Evolutionary conservation across 2,329 filamentous ascomycete genomes (phyloP).

Genomic region (Arthrocladium fulminans): DNA sequence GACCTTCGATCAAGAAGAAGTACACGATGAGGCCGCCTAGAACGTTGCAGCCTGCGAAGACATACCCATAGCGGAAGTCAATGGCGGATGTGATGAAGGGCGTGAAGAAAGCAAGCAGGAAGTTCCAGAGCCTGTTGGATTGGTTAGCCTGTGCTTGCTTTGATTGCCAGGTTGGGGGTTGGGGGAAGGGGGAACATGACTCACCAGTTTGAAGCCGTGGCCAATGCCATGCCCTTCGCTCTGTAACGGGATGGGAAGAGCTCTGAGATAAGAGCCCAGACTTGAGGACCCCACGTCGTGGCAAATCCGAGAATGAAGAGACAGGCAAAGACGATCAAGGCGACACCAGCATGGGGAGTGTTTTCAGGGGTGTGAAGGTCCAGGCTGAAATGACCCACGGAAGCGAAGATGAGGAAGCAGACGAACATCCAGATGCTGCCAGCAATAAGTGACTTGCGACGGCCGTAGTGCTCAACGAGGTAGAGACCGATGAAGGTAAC

Average conservation of each 20-base stretch:
- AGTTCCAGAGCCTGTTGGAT: constrained; percentile 45
- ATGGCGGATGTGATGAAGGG: constrained; percentile 67
- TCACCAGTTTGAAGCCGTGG: constrained; percentile 66
- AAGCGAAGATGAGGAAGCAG: constrained; percentile 57
- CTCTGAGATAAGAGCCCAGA: constrained; percentile 38
- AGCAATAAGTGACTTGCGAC: constrained; percentile 57
- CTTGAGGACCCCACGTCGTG: constrained; percentile 57
- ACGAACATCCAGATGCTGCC: constrained; percentile 60
- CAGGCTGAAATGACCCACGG: constrained; percentile 35
- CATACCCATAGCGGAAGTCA: constrained; percentile 66
- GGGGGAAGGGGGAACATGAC: background rate
- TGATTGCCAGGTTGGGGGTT: constrained; percentile 35
- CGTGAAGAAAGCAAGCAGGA: constrained; percentile 68
- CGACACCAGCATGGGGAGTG: constrained; percentile 53
- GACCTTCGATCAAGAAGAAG: constrained; percentile 68
- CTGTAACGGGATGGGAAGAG: constrained; percentile 44
- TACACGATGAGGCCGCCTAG: constrained; percentile 58
- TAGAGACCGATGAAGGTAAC: constrained; percentile 53
- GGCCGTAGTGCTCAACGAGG: constrained; percentile 58
- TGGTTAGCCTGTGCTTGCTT: background rate
- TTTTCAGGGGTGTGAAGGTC: constrained; percentile 32
- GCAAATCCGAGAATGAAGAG: constrained; percentile 69
- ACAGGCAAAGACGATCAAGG: constrained; percentile 64
- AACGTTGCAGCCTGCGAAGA: constrained; percentile 66
- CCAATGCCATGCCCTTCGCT: constrained; percentile 67